Evolutionary conservation across 2,329 filamentous ascomycete species (phyloP).

Genomic region (Fusarium nanum): DNA sequence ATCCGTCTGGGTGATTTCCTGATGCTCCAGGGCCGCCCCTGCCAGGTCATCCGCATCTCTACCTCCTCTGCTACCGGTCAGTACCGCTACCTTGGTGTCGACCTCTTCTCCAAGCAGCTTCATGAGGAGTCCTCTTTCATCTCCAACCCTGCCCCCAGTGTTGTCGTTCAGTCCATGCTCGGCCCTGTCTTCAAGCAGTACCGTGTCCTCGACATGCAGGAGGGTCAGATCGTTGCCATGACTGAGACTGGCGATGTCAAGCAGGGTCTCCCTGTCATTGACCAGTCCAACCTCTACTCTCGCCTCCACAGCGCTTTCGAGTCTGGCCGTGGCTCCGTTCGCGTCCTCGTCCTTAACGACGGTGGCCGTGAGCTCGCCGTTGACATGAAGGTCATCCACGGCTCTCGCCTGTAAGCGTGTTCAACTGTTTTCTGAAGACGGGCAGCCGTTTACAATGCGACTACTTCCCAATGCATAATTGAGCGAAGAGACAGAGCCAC

Average conservation of each 20-base stretch:
- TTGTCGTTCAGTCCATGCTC: slow-evolving; percentile 99
- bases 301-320: slow-evolving; percentile 87
- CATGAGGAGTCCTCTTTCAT: slow-evolving; percentile 99
- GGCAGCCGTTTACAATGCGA: slow-evolving; percentile 42
- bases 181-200: slow-evolving; percentile 99
- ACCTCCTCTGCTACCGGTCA: slow-evolving; percentile 97
- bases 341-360: slow-evolving; percentile 95
- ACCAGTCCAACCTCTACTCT: slow-evolving; percentile 89
- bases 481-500: slow-evolving; percentile 29
- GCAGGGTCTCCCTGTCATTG: slow-evolving; percentile 91
- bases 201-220: slow-evolving; percentile 96
- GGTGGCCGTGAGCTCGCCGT: slow-evolving; percentile 93
- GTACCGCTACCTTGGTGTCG: slow-evolving; percentile 99
- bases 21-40: slow-evolving; percentile 98
- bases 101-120: slow-evolving; percentile 99
- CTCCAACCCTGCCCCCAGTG: slow-evolving; percentile 95
- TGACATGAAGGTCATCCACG: slow-evolving; percentile 98
- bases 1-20: slow-evolving; percentile 98
- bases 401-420: slow-evolving; percentile 69
- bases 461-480: slow-evolving; percentile 37
- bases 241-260: slow-evolving; percentile 99
- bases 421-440: slow-evolving; percentile 36
- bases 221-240: slow-evolving; percentile 91
- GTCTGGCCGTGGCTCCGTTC: slow-evolving; percentile 91
- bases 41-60: slow-evolving; percentile 99